phyloP scores from a whole-genome alignment of 2,329 filamentous ascomycete species.

The Fusarium miscanthi region DNA sequence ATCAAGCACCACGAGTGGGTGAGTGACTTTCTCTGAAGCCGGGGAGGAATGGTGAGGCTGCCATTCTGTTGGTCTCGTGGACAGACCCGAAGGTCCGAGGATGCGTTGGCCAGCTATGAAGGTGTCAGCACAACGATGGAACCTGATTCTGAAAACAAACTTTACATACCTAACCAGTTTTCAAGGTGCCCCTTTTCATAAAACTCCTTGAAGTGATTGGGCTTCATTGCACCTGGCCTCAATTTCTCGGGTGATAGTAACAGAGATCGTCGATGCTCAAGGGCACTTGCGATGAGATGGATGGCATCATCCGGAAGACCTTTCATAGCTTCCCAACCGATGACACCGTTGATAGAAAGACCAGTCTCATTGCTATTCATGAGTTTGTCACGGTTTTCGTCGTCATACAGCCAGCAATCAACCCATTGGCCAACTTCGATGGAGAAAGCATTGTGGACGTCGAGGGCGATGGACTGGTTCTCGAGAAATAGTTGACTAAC shows the following conservation, averaged over 20 bases:
- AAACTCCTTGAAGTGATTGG: constrained; percentile 45
- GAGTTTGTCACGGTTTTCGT: constrained; percentile 49
- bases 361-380: constrained; percentile 42
- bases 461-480: constrained; percentile 50
- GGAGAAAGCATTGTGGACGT: constrained; percentile 41
- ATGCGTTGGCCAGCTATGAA: constrained; percentile 46
- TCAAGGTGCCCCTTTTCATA: constrained; percentile 44
- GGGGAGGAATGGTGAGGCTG: constrained; percentile 38
- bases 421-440: constrained; percentile 51
- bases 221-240: constrained; percentile 19
- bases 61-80: constrained; percentile 38
- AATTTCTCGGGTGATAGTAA: constrained; percentile 36
- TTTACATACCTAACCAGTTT: constrained; percentile 53
- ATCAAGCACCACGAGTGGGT: constrained; percentile 32
- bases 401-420: constrained; percentile 50
- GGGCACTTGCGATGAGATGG: constrained; percentile 48
- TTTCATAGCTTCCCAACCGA: constrained; percentile 39
- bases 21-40: constrained; percentile 24
- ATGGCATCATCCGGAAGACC: constrained; percentile 44
- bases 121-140: constrained; percentile 24
- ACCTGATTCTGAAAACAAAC: no score
- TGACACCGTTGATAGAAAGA: constrained; percentile 4
- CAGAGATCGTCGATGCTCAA: constrained; percentile 48
- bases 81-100: constrained; percentile 46
- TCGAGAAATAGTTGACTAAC: constrained; percentile 55